Evolutionary conservation across 2,329 filamentous ascomycete genomes (phyloP), one percentile per base, ranked within the genome.

Genomic region (Emericellopsis cladophorae): DNA sequence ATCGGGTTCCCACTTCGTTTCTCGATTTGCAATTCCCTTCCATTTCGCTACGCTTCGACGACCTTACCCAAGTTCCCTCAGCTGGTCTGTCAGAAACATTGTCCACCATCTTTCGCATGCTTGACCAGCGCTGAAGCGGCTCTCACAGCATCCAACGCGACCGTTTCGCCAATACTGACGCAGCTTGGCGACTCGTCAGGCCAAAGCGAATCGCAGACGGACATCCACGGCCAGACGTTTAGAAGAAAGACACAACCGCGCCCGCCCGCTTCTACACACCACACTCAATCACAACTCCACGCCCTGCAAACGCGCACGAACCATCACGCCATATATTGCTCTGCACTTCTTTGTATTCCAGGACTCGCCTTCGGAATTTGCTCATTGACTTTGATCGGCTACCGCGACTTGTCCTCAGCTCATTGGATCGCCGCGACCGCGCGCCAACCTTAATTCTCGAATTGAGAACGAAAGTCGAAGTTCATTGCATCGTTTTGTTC

Each of bases 11-110:
- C 36, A 39, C 40, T 36, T 39, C 37, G 38, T 29, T 29, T 43
- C 41, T 43, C 37, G 41, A 39, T 43, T 40, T 43, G 22, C 37
- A 43, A 40, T 35, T 29, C 31, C 38, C 24, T 40, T 40, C 16
- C 38, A 31, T 40, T 33, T 40, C 38, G 26, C 38, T 14, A 16
- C 16, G 23, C 36, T 23, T 24, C 38, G 16, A 15, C 38, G 26
- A 21, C 18, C 31, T 32, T 16, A 21, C 21, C 36, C 26, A 29
- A 7, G 22, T 36, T 23, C 34, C 22, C 22, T 36, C 34, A 23
- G 16, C 34, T 29, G 26, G 26, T 29, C 26, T 29, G 26, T 29
- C 26, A 29, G 26, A 29, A 29, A 29, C 26, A 12, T 29, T 29
- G 26, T 29, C 26, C 26, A 29, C 6, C 26, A 29, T 29, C 26